Conservation (phyloP, 177 flowering plant genomes). For the Tripterygium wilfordii region DNA sequence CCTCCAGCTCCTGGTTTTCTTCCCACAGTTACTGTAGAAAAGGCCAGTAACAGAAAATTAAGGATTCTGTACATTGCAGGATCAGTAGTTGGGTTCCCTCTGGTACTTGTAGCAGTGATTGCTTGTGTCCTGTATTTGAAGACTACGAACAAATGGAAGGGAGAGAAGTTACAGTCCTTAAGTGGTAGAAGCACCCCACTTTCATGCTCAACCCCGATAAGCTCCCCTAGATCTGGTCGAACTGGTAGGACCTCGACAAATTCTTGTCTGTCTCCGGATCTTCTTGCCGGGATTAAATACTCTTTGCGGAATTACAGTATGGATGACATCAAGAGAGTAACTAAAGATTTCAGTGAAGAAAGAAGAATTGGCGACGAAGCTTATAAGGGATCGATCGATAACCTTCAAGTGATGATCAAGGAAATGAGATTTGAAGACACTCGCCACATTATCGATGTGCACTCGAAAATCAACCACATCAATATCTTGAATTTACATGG, state of each 20-base stretch:
- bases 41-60: neutral
- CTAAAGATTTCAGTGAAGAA: slow-evolving; percentile 24
- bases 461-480: slow-evolving; percentile 41
- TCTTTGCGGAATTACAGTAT: slow-evolving; percentile 20
- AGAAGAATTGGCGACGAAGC: slow-evolving; percentile 12
- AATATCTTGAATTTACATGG: slow-evolving; percentile 33
- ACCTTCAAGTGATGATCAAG: slow-evolving; percentile 33
- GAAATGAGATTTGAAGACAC: slow-evolving; percentile 28
- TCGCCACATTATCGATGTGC: slow-evolving; percentile 27
- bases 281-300: slow-evolving; percentile 32
- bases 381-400: slow-evolving; percentile 25
- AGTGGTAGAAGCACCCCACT: slow-evolving; percentile 16
- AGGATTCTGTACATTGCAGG: slow-evolving; percentile 23
- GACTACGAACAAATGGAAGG: slow-evolving; percentile 19
- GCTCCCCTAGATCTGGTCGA: slow-evolving; percentile 16
- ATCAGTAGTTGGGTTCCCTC: slow-evolving; percentile 18
- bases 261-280: slow-evolving; percentile 46
- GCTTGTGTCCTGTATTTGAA: slow-evolving; percentile 16
- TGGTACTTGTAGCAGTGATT: slow-evolving; percentile 13
- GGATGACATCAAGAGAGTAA: slow-evolving; percentile 29
- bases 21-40: slow-evolving; percentile 17
- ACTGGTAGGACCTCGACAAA: slow-evolving; percentile 20
- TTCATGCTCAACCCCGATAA: slow-evolving; percentile 16
- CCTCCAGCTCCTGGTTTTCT: slow-evolving; percentile 31
- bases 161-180: slow-evolving; percentile 13